Base-by-base conservation (phyloP, 1,139 yeast species). In the Arxiozyma heterogenica region DNA sequence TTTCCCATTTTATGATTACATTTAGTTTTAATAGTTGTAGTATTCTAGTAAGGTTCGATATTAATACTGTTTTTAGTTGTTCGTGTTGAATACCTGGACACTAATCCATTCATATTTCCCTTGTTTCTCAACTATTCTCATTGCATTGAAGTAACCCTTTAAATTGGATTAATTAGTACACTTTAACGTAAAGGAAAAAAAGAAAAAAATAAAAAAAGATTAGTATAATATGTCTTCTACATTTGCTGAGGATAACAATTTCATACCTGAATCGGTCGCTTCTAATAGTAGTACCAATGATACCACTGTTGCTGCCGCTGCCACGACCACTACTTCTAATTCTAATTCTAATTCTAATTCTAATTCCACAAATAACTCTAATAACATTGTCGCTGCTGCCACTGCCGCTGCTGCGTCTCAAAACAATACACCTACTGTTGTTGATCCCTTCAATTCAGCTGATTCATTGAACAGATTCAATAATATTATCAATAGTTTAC, bases 391-490 rank as follows among this genome's bases (percentile, higher is more conserved):
- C 8, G n/a, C 39, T 34, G n/a, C 39, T 12, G n/a, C 27, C 15
- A 34, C 44, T 42, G 44, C 27, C 20, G 44, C 7, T 27, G 8
- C 45, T 43, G 27, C 18, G 4, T 22, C 27, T 9, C 45, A 43
- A 43, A 21, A 27, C 15, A 43, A 23, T 22, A 22, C 30, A 8
- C 18, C 27, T 30, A 9, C 41, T 27, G 20, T 7, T 4, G n/a
- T 38, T 18, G 47, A 45, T 9, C 18, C 34, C 1, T 30, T 45
- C 5, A 30, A 45, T 20, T 12, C 9, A 17, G 30, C 55, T 57
- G 58, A 65, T 44, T 57, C 58, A 38, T 50, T 61, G 47, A 62
- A 57, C 47, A 51, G 66, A 41, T 64, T 63, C 47, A 57, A 62
- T 44, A 57, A 60, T 51, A 56, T 61, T 47, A 53, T 60, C 25